Conservation (phyloP, 352 stramenopile genomes). For the Globisporangium nagaii region DNA sequence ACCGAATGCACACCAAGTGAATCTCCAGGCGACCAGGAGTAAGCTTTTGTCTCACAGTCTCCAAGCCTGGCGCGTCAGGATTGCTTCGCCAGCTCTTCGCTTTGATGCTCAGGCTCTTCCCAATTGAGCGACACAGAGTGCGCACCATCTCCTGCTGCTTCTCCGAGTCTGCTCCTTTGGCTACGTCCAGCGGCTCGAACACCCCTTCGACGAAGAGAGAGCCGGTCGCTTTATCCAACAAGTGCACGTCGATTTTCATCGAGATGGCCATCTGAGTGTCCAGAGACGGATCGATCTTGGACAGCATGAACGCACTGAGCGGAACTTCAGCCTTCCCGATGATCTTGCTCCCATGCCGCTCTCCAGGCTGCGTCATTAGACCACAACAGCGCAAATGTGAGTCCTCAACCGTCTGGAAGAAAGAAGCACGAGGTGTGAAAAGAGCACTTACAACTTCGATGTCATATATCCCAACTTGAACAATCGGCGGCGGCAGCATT, state of each 20-base stretch:
- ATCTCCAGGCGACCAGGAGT: constrained; percentile 34
- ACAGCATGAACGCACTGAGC: constrained; percentile 25
- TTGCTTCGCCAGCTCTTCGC: constrained; percentile 3
- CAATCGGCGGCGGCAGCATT: constrained; percentile 27
- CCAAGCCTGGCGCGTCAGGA: neutral
- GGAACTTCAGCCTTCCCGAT: constrained; percentile 39
- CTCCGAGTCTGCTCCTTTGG: constrained; percentile 1
- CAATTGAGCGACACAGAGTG: constrained; percentile 8
- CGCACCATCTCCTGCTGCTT: neutral
- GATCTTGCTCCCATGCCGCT: constrained; percentile 23
- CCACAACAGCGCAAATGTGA: neutral
- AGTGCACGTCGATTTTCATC: constrained; percentile 24
- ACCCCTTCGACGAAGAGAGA: constrained; percentile 28
- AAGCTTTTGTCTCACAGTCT: neutral
- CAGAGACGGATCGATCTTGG: neutral
- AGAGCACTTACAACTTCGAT: constrained; percentile 45
- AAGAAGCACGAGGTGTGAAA: neutral
- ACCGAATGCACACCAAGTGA: constrained; percentile 20
- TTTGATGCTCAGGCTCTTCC: constrained; percentile 5
- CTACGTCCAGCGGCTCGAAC: constrained; percentile 27
- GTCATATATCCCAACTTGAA: constrained; percentile 38
- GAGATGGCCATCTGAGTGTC: constrained; percentile 12
- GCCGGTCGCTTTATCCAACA: constrained; percentile 27
- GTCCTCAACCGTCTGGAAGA: neutral
- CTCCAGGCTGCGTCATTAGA: constrained; percentile 24